These are phyloP conservation scores for Pouteria campechiana DNA, from an alignment of 179 eudicot genomes.

Conservation along the genomic window DNA sequence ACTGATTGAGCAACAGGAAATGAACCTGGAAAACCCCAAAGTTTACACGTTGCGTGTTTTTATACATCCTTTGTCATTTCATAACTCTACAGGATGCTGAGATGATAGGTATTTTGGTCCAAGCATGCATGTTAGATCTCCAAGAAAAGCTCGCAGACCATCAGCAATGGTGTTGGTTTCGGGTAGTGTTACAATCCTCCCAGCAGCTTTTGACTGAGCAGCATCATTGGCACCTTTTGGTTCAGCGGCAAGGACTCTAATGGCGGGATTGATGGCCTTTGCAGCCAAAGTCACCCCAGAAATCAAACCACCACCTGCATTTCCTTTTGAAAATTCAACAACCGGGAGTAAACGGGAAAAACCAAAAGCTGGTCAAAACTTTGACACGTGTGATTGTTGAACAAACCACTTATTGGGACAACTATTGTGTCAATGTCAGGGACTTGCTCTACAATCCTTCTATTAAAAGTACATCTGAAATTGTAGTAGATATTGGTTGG, in stretches of 20 bases:
- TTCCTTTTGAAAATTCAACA: neutral
- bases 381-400: neutral
- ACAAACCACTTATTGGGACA: conserved; percentile 80
- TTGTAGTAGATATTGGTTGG: too few relatives aligned
- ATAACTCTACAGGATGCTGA: too few relatives aligned
- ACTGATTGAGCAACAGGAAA: conserved; percentile 4
- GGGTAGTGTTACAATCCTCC: conserved; percentile 46
- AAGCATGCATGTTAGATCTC: conserved; percentile 86
- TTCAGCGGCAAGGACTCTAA: conserved; percentile 83
- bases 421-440: conserved; percentile 81
- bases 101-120: too few relatives aligned
- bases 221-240: conserved; percentile 95
- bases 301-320: conserved; percentile 91
- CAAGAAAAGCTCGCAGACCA: conserved; percentile 93
- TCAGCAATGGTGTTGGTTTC: conserved; percentile 80
- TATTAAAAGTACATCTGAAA: too few relatives aligned
- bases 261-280: conserved; percentile 69
- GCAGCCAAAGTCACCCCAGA: conserved; percentile 94
- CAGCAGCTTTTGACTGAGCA: conserved; percentile 72
- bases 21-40: too few relatives aligned
- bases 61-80: too few relatives aligned
- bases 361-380: neutral
- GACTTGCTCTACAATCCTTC: conserved; percentile 72
- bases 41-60: too few relatives aligned
- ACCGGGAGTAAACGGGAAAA: neutral